These are phyloP conservation scores for Penicillium sp. DNA, from an alignment of 2,329 filamentous ascomycete species.

Conservation along the genomic window DNA sequence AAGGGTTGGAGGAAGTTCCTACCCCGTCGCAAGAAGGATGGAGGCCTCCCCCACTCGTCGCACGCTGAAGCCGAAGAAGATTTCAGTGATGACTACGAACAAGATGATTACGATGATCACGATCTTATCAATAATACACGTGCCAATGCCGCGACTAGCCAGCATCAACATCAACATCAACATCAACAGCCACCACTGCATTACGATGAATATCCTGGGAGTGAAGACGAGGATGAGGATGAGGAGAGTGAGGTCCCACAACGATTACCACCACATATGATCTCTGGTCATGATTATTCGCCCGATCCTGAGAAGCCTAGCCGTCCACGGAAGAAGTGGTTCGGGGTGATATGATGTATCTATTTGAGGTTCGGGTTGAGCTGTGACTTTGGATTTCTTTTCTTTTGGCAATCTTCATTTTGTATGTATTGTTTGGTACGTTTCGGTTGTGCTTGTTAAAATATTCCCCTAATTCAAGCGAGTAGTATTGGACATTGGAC, in stretches of 20 bases:
- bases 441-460: not conserved
- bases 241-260: slow-evolving; percentile 18
- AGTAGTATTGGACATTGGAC: not conserved
- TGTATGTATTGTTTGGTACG: slow-evolving; percentile 6
- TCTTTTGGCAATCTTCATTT: not conserved
- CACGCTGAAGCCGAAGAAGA: slow-evolving; percentile 15
- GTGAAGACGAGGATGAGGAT: slow-evolving; percentile 18
- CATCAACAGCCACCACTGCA: slow-evolving; percentile 12
- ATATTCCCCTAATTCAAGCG: slow-evolving; percentile 4
- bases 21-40: slow-evolving; percentile 25
- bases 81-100: slow-evolving; percentile 19
- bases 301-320: slow-evolving; percentile 9
- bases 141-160: slow-evolving; percentile 21
- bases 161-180: no score
- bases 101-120: slow-evolving; percentile 25
- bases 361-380: slow-evolving; percentile 7
- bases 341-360: slow-evolving; percentile 25
- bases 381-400: not conserved
- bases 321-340: slow-evolving; percentile 34
- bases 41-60: not conserved
- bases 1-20: slow-evolving; percentile 43
- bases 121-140: slow-evolving; percentile 26
- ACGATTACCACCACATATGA: slow-evolving; percentile 10
- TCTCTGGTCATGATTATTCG: slow-evolving; percentile 3
- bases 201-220: slow-evolving; percentile 25